Percentiles rank a stretch among this genome's conserved stretches.
Evolutionary conservation across 331 rosid genomes (phyloP).

Genomic region (Erythrophleum ivorense): DNA sequence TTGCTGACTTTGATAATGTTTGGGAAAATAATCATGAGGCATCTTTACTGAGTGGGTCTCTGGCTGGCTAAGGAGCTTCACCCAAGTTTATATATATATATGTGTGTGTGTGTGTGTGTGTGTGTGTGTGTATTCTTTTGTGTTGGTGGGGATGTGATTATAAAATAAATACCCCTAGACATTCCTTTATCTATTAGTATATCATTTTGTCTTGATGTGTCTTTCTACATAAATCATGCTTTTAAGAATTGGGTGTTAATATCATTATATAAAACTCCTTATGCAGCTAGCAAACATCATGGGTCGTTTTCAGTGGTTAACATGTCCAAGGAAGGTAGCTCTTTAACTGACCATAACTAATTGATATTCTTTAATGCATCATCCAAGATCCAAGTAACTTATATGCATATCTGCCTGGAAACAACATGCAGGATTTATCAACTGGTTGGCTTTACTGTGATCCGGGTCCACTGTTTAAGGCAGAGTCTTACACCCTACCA

Average conservation of each 20-base stretch:
- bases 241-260: slow-evolving; percentile 33
- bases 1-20: slow-evolving; percentile 5
- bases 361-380: slow-evolving; percentile 1
- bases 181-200: not conserved
- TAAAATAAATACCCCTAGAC: not conserved
- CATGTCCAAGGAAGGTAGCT: slow-evolving; percentile 74
- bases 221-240: slow-evolving; percentile 16
- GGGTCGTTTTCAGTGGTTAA: slow-evolving; percentile 73
- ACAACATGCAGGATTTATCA: slow-evolving; percentile 63
- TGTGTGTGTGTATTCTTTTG: not conserved
- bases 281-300: slow-evolving; percentile 81
- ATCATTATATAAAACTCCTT: slow-evolving; percentile 40
- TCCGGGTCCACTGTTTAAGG: slow-evolving; percentile 68
- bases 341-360: not conserved
- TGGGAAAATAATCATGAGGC: not conserved
- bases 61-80: not conserved
- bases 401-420: slow-evolving; percentile 17
- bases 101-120: too few species aligned
- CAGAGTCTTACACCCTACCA: slow-evolving; percentile 50
- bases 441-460: slow-evolving; percentile 76
- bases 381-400: not conserved
- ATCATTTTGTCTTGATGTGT: not conserved
- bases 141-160: not conserved
- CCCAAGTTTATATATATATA: too few species aligned
- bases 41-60: not conserved